Conservation (phyloP, 2,329 filamentous ascomycete genomes). For the Truncatella angustata region DNA sequence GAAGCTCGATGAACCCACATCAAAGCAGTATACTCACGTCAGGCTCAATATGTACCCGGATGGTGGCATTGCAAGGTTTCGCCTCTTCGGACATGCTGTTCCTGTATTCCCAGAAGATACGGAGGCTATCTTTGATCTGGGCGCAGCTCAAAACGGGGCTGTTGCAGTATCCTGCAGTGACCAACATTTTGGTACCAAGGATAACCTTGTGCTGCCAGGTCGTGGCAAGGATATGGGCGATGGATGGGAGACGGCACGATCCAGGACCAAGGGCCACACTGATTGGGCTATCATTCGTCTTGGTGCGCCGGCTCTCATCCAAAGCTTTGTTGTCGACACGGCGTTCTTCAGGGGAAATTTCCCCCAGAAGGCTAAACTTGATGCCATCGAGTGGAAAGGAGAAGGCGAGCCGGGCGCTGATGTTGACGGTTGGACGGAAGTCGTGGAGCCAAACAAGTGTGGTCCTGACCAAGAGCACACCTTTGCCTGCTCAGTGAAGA, state of each 20-base stretch:
- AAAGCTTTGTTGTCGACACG: conserved; percentile 72
- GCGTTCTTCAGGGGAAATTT: conserved; percentile 84
- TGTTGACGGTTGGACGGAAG: conserved; percentile 62
- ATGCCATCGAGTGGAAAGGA: conserved; percentile 56
- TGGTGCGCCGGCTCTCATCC: conserved; percentile 62
- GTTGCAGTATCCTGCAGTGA: conserved; percentile 75
- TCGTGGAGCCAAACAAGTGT: conserved; percentile 66
- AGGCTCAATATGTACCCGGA: conserved; percentile 83
- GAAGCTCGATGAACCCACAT: conserved; percentile 58
- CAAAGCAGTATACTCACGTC: conserved; percentile 75
- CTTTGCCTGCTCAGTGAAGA: conserved; percentile 55
- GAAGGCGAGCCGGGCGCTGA: conserved; percentile 54
- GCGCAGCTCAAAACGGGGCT: conserved; percentile 75
- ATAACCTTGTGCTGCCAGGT: conserved; percentile 76
- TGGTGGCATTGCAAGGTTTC: conserved; percentile 78
- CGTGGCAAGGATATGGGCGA: conserved; percentile 84
- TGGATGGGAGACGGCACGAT: conserved; percentile 82
- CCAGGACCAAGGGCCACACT: conserved; percentile 66
- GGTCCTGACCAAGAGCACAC: conserved; percentile 72
- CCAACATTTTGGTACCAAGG: conserved; percentile 80
- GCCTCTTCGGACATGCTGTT: conserved; percentile 72
- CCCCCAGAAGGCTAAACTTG: conserved; percentile 70
- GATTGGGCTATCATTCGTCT: conserved; percentile 81
- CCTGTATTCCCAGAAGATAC: conserved; percentile 71
- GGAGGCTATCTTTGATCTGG: conserved; percentile 69